phyloP scores from a whole-genome alignment of 306 rosid genomes.

The Vigna trinervia region DNA sequence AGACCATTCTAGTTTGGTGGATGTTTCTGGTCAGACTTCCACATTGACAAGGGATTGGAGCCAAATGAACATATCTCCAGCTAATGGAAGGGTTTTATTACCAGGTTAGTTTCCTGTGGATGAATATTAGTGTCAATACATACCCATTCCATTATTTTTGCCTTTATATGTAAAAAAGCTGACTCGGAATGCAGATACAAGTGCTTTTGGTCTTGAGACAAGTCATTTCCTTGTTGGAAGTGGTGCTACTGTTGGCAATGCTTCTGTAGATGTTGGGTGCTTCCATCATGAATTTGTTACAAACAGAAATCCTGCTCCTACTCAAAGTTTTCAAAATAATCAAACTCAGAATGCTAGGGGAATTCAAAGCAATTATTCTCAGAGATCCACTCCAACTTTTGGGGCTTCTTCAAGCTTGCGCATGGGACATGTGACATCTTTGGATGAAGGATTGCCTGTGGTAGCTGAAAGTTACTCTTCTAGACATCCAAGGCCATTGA shows the following conservation, averaged over 20 bases:
- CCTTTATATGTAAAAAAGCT: conserved; percentile 31
- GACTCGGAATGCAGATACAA: conserved; percentile 56
- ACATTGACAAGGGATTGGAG: conserved; percentile 68
- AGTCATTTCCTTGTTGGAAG: conserved; percentile 65
- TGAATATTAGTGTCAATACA: not conserved
- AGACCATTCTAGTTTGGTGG: conserved; percentile 59
- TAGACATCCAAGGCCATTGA: conserved; percentile 67
- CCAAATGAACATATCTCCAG: conserved; percentile 64
- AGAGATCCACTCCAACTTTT: conserved; percentile 65
- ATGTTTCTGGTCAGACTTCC: conserved; percentile 64
- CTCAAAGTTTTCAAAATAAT: conserved; percentile 64
- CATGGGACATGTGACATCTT: conserved; percentile 63
- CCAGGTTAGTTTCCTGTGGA: conserved; percentile 57
- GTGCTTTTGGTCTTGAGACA: conserved; percentile 64
- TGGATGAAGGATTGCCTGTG: conserved; percentile 69
- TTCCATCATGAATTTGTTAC: conserved; percentile 65
- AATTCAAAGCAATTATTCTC: conserved; percentile 67
- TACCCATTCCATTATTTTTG: conserved; percentile 2
- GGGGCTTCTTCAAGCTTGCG: conserved; percentile 74
- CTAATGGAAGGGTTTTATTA: conserved; percentile 58
- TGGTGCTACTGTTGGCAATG: conserved; percentile 57
- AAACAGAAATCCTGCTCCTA: conserved; percentile 54
- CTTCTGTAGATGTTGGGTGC: conserved; percentile 61
- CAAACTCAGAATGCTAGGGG: conserved; percentile 64
- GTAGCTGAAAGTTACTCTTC: conserved; percentile 64